phyloP scores from a whole-genome alignment of 345 rosid species.

The Tarenaya hassleriana region DNA sequence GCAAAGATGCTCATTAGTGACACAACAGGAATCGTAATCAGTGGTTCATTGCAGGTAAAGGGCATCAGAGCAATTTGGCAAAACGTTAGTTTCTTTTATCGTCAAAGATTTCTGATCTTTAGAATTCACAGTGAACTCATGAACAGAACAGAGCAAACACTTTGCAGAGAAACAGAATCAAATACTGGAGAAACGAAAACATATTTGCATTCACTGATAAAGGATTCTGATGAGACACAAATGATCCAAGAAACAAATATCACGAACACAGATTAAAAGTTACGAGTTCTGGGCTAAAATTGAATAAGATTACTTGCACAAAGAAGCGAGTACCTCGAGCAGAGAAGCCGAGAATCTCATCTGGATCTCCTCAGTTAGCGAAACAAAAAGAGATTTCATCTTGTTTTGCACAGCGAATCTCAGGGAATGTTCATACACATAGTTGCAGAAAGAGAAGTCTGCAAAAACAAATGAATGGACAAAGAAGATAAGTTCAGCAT shows the following conservation, averaged over 20 bases:
- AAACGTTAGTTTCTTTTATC: no score
- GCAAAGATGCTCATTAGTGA: no score
- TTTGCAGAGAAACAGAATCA: no score
- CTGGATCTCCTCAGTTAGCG: slow-evolving; percentile 78
- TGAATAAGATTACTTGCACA: slow-evolving; percentile 36
- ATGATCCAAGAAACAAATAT: slow-evolving; percentile 8
- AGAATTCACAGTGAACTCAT: slow-evolving; percentile 6
- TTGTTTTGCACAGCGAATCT: slow-evolving; percentile 79
- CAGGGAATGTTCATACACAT: slow-evolving; percentile 90
- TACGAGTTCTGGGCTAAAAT: background rate
- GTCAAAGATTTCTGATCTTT: no score
- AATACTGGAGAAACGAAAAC: slow-evolving; percentile 12
- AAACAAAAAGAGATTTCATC: slow-evolving; percentile 71
- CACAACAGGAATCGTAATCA: no score
- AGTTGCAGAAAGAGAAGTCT: slow-evolving; percentile 88
- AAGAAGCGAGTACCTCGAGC: slow-evolving; percentile 81
- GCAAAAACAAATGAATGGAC: slow-evolving; percentile 20
- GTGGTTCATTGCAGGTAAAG: no score
- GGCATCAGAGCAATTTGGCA: background rate
- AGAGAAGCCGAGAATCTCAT: slow-evolving; percentile 83
- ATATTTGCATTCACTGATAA: slow-evolving; percentile 22
- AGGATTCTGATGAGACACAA: no score
- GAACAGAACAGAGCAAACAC: background rate
- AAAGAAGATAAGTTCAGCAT: slow-evolving; percentile 11
- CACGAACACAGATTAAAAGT: slow-evolving; percentile 19